Percentiles rank a stretch among this genome's conserved stretches.
Evolutionary conservation across 441 rosid genomes (phyloP).

Genomic region (Euphorbia schlechtendalii): DNA sequence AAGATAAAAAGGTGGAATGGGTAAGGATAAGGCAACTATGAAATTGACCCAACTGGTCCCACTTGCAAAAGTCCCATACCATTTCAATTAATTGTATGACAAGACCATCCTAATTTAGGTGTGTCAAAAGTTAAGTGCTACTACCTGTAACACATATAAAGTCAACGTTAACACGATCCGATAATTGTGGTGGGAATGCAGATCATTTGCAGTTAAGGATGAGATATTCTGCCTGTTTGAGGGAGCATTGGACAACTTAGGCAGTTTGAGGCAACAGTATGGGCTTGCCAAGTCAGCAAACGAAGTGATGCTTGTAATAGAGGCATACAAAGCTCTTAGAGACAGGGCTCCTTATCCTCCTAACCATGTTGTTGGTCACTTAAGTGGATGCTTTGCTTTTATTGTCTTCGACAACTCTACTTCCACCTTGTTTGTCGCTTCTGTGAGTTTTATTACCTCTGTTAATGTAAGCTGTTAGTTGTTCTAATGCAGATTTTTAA

Average conservation of each 20-base stretch:
- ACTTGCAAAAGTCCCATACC: too few relatives aligned
- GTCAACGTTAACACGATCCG: too few relatives aligned
- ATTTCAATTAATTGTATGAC: too few relatives aligned
- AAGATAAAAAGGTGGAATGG: not conserved
- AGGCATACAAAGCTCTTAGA: constrained; percentile 94
- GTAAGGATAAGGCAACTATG: constrained; percentile 16
- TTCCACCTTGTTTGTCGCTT: constrained; percentile 81
- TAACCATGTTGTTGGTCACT: constrained; percentile 82
- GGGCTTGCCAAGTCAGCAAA: constrained; percentile 81
- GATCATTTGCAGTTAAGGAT: constrained; percentile 87
- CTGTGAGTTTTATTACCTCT: constrained; percentile 46
- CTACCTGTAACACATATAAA: too few relatives aligned
- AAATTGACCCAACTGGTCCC: constrained; percentile 11
- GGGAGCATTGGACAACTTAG: constrained; percentile 80
- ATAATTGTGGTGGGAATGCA: constrained; percentile 35
- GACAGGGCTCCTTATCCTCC: constrained; percentile 95
- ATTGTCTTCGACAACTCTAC: constrained; percentile 82
- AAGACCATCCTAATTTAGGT: too few relatives aligned
- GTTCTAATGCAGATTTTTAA: too few relatives aligned
- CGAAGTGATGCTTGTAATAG: constrained; percentile 80
- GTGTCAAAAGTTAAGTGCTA: too few relatives aligned
- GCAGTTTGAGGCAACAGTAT: constrained; percentile 85
- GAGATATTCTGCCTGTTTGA: constrained; percentile 90
- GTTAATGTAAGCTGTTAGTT: too few relatives aligned
- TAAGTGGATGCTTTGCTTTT: constrained; percentile 74